These are phyloP conservation scores for Globisporangium megalacanthum DNA, from an alignment of 352 stramenopile species.

Conservation along the genomic window DNA sequence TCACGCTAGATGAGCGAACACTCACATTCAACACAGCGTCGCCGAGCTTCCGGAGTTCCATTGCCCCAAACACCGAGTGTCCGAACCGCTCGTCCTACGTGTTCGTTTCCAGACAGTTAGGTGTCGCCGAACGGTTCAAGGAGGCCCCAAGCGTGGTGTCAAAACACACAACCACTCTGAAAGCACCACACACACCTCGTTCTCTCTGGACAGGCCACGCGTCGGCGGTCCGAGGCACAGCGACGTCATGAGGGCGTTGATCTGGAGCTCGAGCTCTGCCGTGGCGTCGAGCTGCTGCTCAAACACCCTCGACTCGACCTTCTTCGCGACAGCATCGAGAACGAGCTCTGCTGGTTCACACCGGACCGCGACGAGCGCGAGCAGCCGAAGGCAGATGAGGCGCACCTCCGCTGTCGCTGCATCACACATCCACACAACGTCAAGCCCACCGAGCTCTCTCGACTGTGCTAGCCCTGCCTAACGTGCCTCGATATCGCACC, in stretches of 20 bases:
- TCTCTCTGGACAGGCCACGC: constrained; percentile 9
- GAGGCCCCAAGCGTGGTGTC: no score
- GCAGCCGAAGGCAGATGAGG: constrained; percentile 39
- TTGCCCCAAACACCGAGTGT: constrained; percentile 39
- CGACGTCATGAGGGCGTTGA: constrained; percentile 30
- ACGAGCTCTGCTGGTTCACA: constrained; percentile 28
- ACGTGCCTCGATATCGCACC: no score
- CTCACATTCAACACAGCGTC: constrained; percentile 47
- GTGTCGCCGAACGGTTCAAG: neutral
- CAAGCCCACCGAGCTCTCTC: no score
- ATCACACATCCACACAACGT: neutral
- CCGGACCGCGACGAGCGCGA: constrained; percentile 43
- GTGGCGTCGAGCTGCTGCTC: constrained; percentile 36
- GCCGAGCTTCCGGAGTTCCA: constrained; percentile 41
- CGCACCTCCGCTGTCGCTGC: constrained; percentile 44
- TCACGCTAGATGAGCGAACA: neutral
- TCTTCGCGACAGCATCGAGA: constrained; percentile 26
- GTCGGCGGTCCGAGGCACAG: constrained; percentile 18
- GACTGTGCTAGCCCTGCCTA: no score
- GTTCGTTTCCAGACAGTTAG: no score
- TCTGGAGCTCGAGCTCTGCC: constrained; percentile 41
- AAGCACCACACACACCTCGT: constrained; percentile 23
- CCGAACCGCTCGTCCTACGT: constrained; percentile 16
- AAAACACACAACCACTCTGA: no score
- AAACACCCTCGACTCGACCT: constrained; percentile 24